These are phyloP conservation scores for Calonectria naviculata DNA, from an alignment of 2,329 filamentous ascomycete species.

Conservation along the genomic window DNA sequence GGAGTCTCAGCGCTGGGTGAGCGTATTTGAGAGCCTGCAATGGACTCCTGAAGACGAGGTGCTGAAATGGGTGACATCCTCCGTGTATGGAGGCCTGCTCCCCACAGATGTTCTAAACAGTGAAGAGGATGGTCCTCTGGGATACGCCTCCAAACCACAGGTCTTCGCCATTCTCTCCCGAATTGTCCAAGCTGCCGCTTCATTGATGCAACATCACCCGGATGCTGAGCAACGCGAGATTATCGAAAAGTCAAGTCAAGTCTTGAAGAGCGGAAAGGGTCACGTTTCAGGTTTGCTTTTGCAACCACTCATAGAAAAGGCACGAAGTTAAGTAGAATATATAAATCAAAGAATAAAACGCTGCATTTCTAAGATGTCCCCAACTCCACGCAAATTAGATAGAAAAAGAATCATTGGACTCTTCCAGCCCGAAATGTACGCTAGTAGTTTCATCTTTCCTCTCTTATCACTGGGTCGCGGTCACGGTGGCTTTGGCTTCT, in stretches of 20 bases:
- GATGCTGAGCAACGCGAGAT: slow-evolving; percentile 21
- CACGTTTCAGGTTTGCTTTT: slow-evolving; percentile 43
- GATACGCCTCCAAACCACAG: slow-evolving; percentile 76
- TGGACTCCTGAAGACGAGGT: slow-evolving; percentile 34
- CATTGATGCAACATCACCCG: slow-evolving; percentile 42
- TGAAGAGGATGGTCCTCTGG: slow-evolving; percentile 72
- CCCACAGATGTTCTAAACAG: slow-evolving; percentile 48
- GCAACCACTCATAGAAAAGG: neutral
- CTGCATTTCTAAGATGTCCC: slow-evolving; percentile 13
- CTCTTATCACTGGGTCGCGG: neutral
- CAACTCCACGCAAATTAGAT: slow-evolving; percentile 35
- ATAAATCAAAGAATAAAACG: slow-evolving; percentile 17
- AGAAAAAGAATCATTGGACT: neutral
- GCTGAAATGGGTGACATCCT: slow-evolving; percentile 50
- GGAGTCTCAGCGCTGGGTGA: slow-evolving; percentile 77
- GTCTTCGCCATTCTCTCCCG: slow-evolving; percentile 71
- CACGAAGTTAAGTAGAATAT: slow-evolving; percentile 6
- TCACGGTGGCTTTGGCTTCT: slow-evolving; percentile 13
- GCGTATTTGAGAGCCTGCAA: slow-evolving; percentile 52
- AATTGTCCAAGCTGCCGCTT: slow-evolving; percentile 53
- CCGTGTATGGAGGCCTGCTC: slow-evolving; percentile 63
- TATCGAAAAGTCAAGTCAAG: slow-evolving; percentile 16
- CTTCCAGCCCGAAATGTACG: slow-evolving; percentile 18
- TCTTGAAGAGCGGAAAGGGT: slow-evolving; percentile 18
- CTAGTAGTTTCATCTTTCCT: slow-evolving; percentile 3